Base-by-base conservation (phyloP, 371 early-diverging fungal genomes). In the Mucor lusitanicus region DNA sequence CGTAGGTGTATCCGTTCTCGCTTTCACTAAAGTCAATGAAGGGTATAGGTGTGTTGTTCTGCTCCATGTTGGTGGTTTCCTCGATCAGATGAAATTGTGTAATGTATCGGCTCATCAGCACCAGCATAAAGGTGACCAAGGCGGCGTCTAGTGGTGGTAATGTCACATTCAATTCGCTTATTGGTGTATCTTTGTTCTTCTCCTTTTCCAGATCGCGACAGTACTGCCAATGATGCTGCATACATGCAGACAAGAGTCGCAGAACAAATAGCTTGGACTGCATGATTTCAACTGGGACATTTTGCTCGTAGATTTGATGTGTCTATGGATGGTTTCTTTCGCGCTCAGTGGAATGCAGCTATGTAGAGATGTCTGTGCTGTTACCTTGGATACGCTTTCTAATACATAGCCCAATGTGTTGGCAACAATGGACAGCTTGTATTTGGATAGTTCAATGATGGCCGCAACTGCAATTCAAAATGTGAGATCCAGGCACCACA, bases 201-300 rank as follows among this genome's bases (percentile, higher is more conserved):
- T 64, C 35, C 59, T 42, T 66, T 35, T 66, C 69, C 11, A 50
- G 39, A 3, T 73, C 73, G n/a, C 66, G 59, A 55, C 48, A 63
- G 15, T 68, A 27, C 23, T 73, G 69, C 91, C 92, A 91, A 66
- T 89, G 87, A 59, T 87, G 87, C 57, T 88, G 87, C 85, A 91
- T 83, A 76, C 93, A 94, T 57, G 89, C 88, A 12, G 88, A 89
- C 50, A 93, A 68, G 58, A 94, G 72, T 54, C 88, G 84, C 61
- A 94, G 83, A 15, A 92, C 80, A 77, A 91, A 92, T 11, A 91
- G 75, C 69, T 94, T 92, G 15, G 91, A 90, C 69, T 91, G 90
- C 69, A 92, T 81, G 39, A 87, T 78, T 46, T 91, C 89, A n/a
- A 79, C 72, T 19, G 88, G 88, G 9, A 87, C 80, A 65, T 72